phyloP scores from a whole-genome alignment of 257 asterid genomes.

The Lithospermum erythrorhizon region DNA sequence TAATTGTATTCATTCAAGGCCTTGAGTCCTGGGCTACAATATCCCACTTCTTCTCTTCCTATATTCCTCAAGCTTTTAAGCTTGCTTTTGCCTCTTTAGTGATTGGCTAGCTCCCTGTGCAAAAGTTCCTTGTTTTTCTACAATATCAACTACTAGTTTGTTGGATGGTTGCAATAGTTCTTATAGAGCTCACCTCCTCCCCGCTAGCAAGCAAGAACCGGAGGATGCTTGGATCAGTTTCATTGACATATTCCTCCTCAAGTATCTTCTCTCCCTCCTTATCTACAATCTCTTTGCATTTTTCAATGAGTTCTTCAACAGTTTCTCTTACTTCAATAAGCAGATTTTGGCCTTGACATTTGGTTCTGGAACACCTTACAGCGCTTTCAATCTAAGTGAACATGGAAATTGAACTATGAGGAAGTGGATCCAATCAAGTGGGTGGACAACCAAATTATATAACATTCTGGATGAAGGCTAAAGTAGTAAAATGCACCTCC shows the following conservation, averaged over 20 bases:
- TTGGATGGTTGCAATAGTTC: too few species aligned
- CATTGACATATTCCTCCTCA: conserved; percentile 87
- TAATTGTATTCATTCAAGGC: too few species aligned
- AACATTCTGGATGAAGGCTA: background rate
- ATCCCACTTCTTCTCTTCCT: too few species aligned
- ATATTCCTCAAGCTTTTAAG: too few species aligned
- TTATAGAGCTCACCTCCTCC: conserved; percentile 54
- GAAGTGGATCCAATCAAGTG: conserved; percentile 2
- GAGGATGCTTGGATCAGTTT: conserved; percentile 84
- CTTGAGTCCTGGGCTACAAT: too few species aligned
- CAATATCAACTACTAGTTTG: too few species aligned
- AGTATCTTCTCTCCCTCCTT: conserved; percentile 78
- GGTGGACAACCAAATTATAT: background rate
- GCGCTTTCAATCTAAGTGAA: conserved; percentile 49
- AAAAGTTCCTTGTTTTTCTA: too few species aligned
- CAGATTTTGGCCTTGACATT: conserved; percentile 87
- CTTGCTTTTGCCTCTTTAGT: too few species aligned
- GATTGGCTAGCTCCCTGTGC: too few species aligned
- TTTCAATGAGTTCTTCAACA: conserved; percentile 74
- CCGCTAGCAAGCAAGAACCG: conserved; percentile 97
- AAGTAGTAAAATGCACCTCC: conserved; percentile 56
- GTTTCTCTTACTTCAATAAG: conserved; percentile 59
- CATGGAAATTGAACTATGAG: conserved; percentile 5
- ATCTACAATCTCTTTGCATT: conserved; percentile 87
- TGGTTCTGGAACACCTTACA: conserved; percentile 85